Evolutionary conservation across 1,139 yeast species (phyloP).

Genomic region (Nadsonia starkeyi-henricii): DNA sequence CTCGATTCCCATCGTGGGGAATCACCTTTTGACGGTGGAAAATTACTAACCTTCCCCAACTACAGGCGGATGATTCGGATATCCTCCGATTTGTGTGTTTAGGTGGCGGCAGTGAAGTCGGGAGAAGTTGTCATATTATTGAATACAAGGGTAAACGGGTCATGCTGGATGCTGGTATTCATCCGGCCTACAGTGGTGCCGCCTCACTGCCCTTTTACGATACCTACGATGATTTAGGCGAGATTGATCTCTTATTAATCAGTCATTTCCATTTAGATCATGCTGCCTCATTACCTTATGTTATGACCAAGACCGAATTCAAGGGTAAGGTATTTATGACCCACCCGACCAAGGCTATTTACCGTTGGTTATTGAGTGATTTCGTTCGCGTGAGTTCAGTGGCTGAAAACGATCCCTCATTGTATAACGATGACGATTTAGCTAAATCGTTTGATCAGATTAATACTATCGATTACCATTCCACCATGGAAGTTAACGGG

Average conservation of each 20-base stretch:
- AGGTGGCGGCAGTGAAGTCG: conserved; percentile 99
- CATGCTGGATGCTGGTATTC: conserved; percentile 96
- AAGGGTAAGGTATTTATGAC: conserved; percentile 97
- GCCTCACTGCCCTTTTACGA: conserved; percentile 91
- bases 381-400: conserved; percentile 74
- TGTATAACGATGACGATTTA: conserved; percentile 85
- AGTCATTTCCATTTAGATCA: conserved; percentile 96
- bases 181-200: conserved; percentile 85
- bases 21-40: no score
- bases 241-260: conserved; percentile 71
- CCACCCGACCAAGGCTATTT: conserved; percentile 96
- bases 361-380: conserved; percentile 87
- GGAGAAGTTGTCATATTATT: conserved; percentile 85
- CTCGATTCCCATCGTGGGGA: no score
- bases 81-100: conserved; percentile 63
- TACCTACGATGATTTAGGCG: conserved; percentile 68
- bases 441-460: conserved; percentile 76
- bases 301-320: conserved; percentile 92
- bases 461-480: conserved; percentile 90
- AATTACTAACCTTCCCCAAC: neutral
- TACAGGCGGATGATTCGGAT: conserved; percentile 17
- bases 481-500: conserved; percentile 88
- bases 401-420: conserved; percentile 29
- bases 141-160: conserved; percentile 92
- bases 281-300: conserved; percentile 94